Percentiles rank a stretch among this genome's conserved stretches.
These are phyloP conservation scores for Yamadazyma oceani DNA, from an alignment of 1,139 yeast species.

Conservation along the genomic window DNA sequence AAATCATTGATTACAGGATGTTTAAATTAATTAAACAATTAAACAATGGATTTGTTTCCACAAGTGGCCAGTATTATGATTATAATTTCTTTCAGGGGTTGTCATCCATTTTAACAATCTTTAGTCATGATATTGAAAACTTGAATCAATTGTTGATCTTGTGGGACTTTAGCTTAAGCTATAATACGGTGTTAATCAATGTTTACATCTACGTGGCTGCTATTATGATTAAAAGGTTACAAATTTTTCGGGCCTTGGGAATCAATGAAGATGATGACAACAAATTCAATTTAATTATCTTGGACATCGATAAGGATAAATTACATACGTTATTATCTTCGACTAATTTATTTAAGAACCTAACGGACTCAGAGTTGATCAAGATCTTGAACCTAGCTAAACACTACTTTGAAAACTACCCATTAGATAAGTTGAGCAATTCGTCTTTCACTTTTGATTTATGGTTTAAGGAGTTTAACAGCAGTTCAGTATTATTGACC, in stretches of 20 bases:
- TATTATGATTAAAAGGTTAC: constrained; percentile 40
- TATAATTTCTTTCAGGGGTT: constrained; percentile 59
- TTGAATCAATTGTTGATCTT: constrained; percentile 51
- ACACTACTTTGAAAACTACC: constrained; percentile 27
- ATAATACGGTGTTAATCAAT: constrained; percentile 40
- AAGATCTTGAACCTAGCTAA: constrained; percentile 38
- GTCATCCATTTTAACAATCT: constrained; percentile 74
- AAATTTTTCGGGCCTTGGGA: constrained; percentile 32
- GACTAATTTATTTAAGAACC: constrained; percentile 25
- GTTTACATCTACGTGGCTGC: constrained; percentile 61
- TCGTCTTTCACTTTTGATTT: constrained; percentile 26
- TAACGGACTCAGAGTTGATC: constrained; percentile 33
- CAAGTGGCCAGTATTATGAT: constrained; percentile 36
- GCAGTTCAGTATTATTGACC: constrained; percentile 25
- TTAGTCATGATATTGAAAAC: constrained; percentile 67
- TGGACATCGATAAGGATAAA: constrained; percentile 38
- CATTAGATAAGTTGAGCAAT: constrained; percentile 26
- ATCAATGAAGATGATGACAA: constrained; percentile 15
- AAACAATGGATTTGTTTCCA: constrained; percentile 25
- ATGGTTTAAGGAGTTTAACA: constrained; percentile 38
- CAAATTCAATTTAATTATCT: constrained; percentile 8
- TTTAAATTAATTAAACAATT: constrained; percentile 47
- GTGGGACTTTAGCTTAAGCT: constrained; percentile 63
- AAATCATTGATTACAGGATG: constrained; percentile 49
- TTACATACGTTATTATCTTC: constrained; percentile 46